Base-by-base conservation (phyloP, 2,329 filamentous ascomycete species). In the Penicillium griseofulvum region DNA sequence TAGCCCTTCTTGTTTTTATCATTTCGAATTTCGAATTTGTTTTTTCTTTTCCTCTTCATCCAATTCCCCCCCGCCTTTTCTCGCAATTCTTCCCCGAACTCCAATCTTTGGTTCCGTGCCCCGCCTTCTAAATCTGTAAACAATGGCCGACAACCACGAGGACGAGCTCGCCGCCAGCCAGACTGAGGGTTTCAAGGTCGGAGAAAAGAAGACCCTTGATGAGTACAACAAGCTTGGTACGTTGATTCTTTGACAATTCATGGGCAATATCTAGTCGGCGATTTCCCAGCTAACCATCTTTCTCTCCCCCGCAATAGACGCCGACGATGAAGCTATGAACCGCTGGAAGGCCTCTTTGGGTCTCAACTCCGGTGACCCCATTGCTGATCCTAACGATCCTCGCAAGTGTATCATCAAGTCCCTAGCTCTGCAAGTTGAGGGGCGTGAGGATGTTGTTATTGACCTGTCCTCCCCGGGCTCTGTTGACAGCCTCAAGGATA, bases 261-360 rank as follows among this genome's bases (percentile, higher is more conserved):
- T 42, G 19, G 41, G 26, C 36, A 26, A 52, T 29, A 39, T 38
- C 29, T 22, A 29, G 7, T 52, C 45, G 37, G 26, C 36, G 19
- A 36, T 45, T 36, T 22, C n/a, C 34, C 47, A 52, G 38, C 36
- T 55, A 43, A 58, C 37, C 16, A 5, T n/a, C 19, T 58, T 81
- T 44, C 31, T 31, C 44, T 52, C 44, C 36, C 36, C 39, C 38
- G 26, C 39, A 19, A 26, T 65, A 86, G 85, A 87, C 74, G 76
- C 82, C 68, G 81, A 89, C 68, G 94, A 99, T 74, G 93, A 97
- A 77, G 94, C 93, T 59, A 87, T 99, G 68, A 90, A 95, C 78
- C 89, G 93, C 70, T 99, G 96, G 89, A 99, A 99, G 82, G 85
- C 93, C 71, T 97, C 93, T 12, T 88, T 99, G 58, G 94, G 94